These are phyloP conservation scores for Phycomyces nitens DNA, from an alignment of 192 early-diverging fungal genomes.

Conservation along the genomic window DNA sequence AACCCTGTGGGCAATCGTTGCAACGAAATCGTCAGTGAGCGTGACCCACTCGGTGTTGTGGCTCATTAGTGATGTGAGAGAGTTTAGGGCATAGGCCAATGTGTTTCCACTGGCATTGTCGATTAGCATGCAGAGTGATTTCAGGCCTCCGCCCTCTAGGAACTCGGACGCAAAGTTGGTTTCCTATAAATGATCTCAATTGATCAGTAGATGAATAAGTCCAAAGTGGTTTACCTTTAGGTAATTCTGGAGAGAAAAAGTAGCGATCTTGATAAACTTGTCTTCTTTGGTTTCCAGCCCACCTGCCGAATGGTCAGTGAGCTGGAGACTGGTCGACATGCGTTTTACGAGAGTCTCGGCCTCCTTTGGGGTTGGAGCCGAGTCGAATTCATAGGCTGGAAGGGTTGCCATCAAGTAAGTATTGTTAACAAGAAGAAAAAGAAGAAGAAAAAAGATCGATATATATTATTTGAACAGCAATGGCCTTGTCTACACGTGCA, in stretches of 20 bases:
- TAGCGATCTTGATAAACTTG: constrained; percentile 52
- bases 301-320: constrained; percentile 5
- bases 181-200: no score
- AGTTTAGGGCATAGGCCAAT: constrained; percentile 64
- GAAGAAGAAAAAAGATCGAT: not conserved
- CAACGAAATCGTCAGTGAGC: constrained; percentile 47
- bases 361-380: constrained; percentile 21
- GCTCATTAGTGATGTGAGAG: constrained; percentile 62
- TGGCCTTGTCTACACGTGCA: no score
- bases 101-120: constrained; percentile 59
- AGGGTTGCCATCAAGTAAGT: constrained; percentile 5
- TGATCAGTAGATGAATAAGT: not conserved
- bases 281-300: constrained; percentile 41
- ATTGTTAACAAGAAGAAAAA: not conserved
- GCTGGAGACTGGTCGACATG: constrained; percentile 12
- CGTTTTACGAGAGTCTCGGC: constrained; percentile 26
- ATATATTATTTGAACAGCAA: not conserved
- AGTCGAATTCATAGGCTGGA: constrained; percentile 11
- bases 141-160: constrained; percentile 49
- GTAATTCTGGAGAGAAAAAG: constrained; percentile 61
- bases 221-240: constrained; percentile 42
- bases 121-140: constrained; percentile 57
- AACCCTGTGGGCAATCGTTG: constrained; percentile 51
- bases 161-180: constrained; percentile 64
- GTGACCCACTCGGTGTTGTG: constrained; percentile 62